These are phyloP conservation scores for Blastobotrys parvus DNA, from an alignment of 805 yeast genomes.

Conservation along the genomic window DNA sequence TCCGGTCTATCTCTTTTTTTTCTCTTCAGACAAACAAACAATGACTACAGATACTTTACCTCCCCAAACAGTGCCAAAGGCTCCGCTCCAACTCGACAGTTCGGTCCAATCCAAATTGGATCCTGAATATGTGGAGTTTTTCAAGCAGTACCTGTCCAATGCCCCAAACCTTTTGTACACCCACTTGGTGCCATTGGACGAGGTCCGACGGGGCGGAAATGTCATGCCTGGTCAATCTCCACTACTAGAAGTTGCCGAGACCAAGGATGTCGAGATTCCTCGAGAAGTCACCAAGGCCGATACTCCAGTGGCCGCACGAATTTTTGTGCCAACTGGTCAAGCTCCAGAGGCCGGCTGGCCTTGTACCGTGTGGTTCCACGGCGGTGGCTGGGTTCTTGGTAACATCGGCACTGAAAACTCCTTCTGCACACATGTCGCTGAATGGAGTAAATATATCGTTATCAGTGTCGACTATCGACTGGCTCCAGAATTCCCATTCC, in stretches of 20 bases:
- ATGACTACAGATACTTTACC: background rate
- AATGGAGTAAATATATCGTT: constrained; percentile 29
- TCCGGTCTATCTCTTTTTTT: background rate
- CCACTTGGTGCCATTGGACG: constrained; percentile 30
- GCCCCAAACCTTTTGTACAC: constrained; percentile 28
- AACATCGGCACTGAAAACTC: constrained; percentile 35
- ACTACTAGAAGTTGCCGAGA: constrained; percentile 23
- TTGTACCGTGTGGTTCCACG: constrained; percentile 34
- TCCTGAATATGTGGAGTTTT: constrained; percentile 33
- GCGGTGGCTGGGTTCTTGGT: constrained; percentile 41
- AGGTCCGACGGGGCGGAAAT: constrained; percentile 30
- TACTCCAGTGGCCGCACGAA: constrained; percentile 27
- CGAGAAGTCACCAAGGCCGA: constrained; percentile 18
- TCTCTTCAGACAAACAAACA: background rate
- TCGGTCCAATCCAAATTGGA: constrained; percentile 28
- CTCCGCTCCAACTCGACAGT: constrained; percentile 30
- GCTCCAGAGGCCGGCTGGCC: constrained; percentile 34
- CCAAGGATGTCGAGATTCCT: constrained; percentile 29
- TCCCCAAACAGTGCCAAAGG: constrained; percentile 9
- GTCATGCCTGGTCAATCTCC: constrained; percentile 38
- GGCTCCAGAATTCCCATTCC: constrained; percentile 44
- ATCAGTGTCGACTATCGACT: constrained; percentile 41
- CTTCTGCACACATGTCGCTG: constrained; percentile 35
- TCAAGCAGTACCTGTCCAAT: constrained; percentile 24
- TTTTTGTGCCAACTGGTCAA: constrained; percentile 32